Conservation (phyloP, 345 rosid species). For the Citrus sinensis region DVS_A1.0 CM039163.1:1650501-1651000, state of each 20-base stretch:
- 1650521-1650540: not conserved
- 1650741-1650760: not conserved
- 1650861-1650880: constrained; percentile 52
- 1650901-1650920: constrained; percentile 89
- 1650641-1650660: not conserved
- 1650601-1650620: not conserved
- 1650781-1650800: not conserved
- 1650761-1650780: not conserved
- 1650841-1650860: not conserved
- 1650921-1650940: constrained; percentile 91
- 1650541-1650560: not conserved
- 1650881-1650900: constrained; percentile 95
- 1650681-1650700: not conserved
- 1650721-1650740: not conserved
- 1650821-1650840: not conserved
- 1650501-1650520: not conserved
- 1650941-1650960: not conserved
- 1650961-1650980: not conserved
- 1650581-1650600: not conserved
- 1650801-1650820: not conserved
- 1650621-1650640: not conserved
- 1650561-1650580: not conserved
- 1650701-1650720: not conserved
- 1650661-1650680: not conserved
- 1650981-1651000: not conserved